Evolutionary conservation across 768 basidiomycete genomes (phyloP), one percentile per base, ranked within the genome.

Genomic region (Lactifluus volemus): DNA sequence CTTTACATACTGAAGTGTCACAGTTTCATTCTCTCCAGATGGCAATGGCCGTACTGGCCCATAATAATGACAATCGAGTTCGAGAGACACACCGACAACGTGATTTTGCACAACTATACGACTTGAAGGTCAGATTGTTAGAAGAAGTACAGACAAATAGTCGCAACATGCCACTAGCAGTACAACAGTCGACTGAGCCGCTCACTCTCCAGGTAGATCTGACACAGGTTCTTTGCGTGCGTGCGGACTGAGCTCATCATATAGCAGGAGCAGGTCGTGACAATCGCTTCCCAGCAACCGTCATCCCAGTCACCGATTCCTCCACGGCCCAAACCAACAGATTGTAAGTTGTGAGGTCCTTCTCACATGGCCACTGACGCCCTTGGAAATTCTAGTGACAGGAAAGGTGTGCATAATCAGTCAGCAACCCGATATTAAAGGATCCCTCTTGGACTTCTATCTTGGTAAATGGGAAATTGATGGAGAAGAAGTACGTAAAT

Each of bases 381-480:
- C 6, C 10, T 1, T 39, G 30, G 19, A 54, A 34, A 53, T 38
- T 6, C 10, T 41, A 65, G 64, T 59, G 25, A 50, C 64, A 32
- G 53, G 49, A 12, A 77, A 77, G 64, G 71, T 81, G 11, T 68
- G 67, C 14, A 41, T 70, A 42, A 68, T 64, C n/a, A 70, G 69
- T 29, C 68, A 71, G 38, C 65, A 69, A 25, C 64, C 70, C 0
- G 70, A 74, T 10, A 70, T 70, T 38, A 69, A 68, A 50, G 78
- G 77, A 29, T 69, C 70, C 39, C 75, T 67, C 59, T 73, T 78
- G 62, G 77, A 78, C 61, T 71, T 79, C 47, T 77, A 71, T 60
- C 53, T 63, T 32, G 78, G 78, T 5, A 68, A 73, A 61, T 81
- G 79, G 79, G 67, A 77, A 19, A 73, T 73, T 38, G 68, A 72